Evolutionary conservation across 176 grass and related monocot species (phyloP).

Genomic region (Raddia guianensis): DNA sequence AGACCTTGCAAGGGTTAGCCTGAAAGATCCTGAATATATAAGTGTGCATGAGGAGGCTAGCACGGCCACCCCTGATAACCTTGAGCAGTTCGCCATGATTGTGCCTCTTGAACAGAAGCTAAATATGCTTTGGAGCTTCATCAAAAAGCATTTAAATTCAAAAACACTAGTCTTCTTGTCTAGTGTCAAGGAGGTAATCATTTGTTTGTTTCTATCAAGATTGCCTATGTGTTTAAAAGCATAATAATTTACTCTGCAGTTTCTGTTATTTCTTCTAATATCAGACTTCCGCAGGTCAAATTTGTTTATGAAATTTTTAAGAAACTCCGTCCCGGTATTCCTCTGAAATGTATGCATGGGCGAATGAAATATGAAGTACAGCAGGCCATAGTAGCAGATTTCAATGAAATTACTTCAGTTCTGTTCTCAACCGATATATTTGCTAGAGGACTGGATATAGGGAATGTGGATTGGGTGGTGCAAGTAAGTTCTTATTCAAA

Average conservation of each 20-base stretch:
- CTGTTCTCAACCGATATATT: slow-evolving; percentile 91
- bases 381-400: slow-evolving; percentile 66
- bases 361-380: slow-evolving; percentile 65
- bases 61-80: slow-evolving; percentile 75
- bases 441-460: slow-evolving; percentile 82
- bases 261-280: slow-evolving; percentile 38
- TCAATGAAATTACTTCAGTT: slow-evolving; percentile 75
- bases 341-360: slow-evolving; percentile 91
- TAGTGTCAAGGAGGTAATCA: slow-evolving; percentile 81
- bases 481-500: slow-evolving; percentile 57
- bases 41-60: slow-evolving; percentile 84
- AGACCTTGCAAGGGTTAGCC: slow-evolving; percentile 88
- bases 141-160: slow-evolving; percentile 75
- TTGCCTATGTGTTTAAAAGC: neutral
- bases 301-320: slow-evolving; percentile 90
- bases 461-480: slow-evolving; percentile 91
- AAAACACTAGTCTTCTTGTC: slow-evolving; percentile 92
- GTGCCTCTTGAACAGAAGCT: slow-evolving; percentile 92
- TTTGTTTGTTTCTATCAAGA: slow-evolving; percentile 13
- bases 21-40: slow-evolving; percentile 85
- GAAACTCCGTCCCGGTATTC: slow-evolving; percentile 95
- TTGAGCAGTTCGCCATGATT: slow-evolving; percentile 80
- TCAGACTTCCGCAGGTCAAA: slow-evolving; percentile 63
- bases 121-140: slow-evolving; percentile 94
- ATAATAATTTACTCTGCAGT: slow-evolving; percentile 3